Evolutionary conservation across 768 basidiomycete genomes (phyloP), one percentile per base, ranked within the genome.

Genomic region (Dacryopinax primogenitus): DNA sequence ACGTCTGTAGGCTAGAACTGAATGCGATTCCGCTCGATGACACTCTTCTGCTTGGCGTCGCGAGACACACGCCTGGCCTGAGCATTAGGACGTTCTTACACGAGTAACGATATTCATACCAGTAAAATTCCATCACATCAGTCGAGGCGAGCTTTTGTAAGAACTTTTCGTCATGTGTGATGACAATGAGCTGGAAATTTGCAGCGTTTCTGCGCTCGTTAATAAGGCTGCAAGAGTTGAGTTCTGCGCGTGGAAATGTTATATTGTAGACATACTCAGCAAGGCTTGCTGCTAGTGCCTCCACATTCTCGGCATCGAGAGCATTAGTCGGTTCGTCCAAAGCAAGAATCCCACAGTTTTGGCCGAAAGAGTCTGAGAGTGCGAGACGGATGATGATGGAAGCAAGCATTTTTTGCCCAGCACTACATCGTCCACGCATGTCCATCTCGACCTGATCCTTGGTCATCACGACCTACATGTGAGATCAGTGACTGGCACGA

Each of bases 391-490:
- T 98, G 76, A 98, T 92, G 75, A 98, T 97, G 23, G 91, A 94
- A 11, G 95, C 96, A 66, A 99, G 78, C 83, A 98, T 97, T 77
- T 99, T 99, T 77, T 99, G 96, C 0, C 96, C 96, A 0, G 96
- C 96, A 16, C 90, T 93, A 76, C 96, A 99, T 68, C 96, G 85
- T 28, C 96, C 96, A 65, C 96, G 86, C 96, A 99, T 99, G 76
- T 98, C 96, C 90, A 99, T 93, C 76, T 98, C 95, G 6, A 97
- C 94, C 71, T 93, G 89, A 73, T 97, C 94, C 78, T 99, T 99
- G 63, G 88, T 91, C 95, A 99, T 98, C 69, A 98, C 95, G 66
- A 97, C 92, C 92, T 95, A 73, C 64, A 66, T 47, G 64, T 65
- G 33, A 36, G 30, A 63, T 69, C 16, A 68, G 39, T 68, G 35